Conservation (phyloP, 2,329 filamentous ascomycete species). For the Lizonia empirigonia region DNA sequence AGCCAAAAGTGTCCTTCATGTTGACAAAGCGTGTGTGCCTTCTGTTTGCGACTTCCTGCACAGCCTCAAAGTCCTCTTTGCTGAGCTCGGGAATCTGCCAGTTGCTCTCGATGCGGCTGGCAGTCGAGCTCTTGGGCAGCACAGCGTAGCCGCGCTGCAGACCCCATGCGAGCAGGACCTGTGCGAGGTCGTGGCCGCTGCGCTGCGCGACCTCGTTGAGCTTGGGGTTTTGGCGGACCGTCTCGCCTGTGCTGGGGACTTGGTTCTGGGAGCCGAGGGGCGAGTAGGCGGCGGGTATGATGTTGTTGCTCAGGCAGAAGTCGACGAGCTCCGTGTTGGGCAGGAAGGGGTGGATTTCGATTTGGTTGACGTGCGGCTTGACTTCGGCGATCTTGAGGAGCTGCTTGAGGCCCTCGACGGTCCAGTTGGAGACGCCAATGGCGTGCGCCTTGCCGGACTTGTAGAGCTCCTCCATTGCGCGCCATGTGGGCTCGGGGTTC, state of each 20-base stretch:
- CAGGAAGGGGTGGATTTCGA: conserved; percentile 76
- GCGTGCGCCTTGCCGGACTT: conserved; percentile 65
- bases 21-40: conserved; percentile 76
- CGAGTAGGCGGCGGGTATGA: conserved; percentile 69
- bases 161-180: conserved; percentile 83
- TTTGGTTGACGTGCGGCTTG: conserved; percentile 74
- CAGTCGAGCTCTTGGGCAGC: conserved; percentile 51
- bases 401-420: conserved; percentile 69
- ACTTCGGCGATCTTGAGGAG: conserved; percentile 67
- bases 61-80: conserved; percentile 61
- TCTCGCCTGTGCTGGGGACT: conserved; percentile 71
- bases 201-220: conserved; percentile 72
- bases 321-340: conserved; percentile 66
- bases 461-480: conserved; percentile 67
- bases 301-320: conserved; percentile 64
- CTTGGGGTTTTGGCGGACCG: conserved; percentile 69
- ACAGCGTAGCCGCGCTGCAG: conserved; percentile 69
- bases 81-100: conserved; percentile 65
- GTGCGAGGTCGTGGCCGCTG: conserved; percentile 75
- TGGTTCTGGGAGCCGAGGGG: conserved; percentile 73
- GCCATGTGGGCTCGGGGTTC: conserved; percentile 71
- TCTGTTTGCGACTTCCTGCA: conserved; percentile 68
- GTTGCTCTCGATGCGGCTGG: conserved; percentile 61
- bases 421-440: conserved; percentile 78
- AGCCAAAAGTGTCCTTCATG: conserved; percentile 82